Conservation (phyloP, 1,284 basidiomycete genomes). For the Rhodotorula glutinis region DNA sequence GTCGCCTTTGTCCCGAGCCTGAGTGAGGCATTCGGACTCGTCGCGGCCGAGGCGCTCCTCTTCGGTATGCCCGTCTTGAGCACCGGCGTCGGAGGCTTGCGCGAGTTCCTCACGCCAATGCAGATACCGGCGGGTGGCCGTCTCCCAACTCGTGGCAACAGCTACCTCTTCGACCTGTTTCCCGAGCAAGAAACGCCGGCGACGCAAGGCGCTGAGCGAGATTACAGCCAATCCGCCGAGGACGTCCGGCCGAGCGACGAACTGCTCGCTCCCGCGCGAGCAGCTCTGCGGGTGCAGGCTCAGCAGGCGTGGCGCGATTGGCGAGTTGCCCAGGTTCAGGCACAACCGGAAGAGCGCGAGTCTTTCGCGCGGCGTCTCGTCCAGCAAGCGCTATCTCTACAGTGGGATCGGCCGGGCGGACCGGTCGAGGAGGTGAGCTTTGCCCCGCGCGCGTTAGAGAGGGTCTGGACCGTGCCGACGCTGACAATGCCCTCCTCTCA, state of each 20-base stretch:
- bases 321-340: neutral
- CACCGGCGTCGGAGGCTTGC: constrained; percentile 29
- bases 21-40: constrained; percentile 33
- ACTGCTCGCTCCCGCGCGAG: constrained; percentile 10
- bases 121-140: no score
- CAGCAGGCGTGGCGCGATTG: neutral
- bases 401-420: constrained; percentile 21
- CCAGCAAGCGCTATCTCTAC: constrained; percentile 13
- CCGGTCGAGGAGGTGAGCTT: constrained; percentile 30
- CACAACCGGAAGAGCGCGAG: neutral
- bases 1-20: constrained; percentile 28
- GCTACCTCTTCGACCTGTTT: constrained; percentile 23
- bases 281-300: neutral
- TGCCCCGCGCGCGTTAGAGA: no score
- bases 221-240: constrained; percentile 14
- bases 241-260: constrained; percentile 14
- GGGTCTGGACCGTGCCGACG: no score
- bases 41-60: constrained; percentile 33
- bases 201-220: constrained; percentile 7
- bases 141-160: constrained; percentile 3
- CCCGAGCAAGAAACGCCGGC: neutral
- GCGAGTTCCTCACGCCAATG: constrained; percentile 22
- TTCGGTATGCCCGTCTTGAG: constrained; percentile 27
- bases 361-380: constrained; percentile 18
- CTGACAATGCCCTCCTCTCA: no score